phyloP scores from a whole-genome alignment of 768 basidiomycete genomes.

The Tricholoma sp. region DNA sequence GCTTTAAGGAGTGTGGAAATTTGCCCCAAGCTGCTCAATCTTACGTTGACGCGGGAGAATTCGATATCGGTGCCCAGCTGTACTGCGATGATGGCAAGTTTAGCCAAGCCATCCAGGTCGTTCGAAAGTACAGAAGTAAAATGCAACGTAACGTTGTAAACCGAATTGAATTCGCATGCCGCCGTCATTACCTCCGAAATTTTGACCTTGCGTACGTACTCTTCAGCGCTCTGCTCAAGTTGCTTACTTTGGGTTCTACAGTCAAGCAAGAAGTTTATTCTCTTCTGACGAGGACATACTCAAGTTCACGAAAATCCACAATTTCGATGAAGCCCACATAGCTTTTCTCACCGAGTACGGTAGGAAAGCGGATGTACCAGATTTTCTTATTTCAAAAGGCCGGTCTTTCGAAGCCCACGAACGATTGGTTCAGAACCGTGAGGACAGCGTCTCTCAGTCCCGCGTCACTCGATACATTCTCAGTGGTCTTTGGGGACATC shows the following conservation, averaged over 20 bases:
- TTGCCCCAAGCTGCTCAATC: conserved; percentile 38
- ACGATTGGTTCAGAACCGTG: conserved; percentile 33
- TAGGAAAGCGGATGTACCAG: conserved; percentile 44
- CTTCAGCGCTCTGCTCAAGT: neutral
- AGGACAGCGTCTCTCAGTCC: conserved; percentile 20
- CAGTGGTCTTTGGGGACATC: conserved; percentile 39
- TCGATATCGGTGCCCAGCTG: conserved; percentile 36
- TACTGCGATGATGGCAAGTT: conserved; percentile 48
- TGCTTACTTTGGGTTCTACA: conserved; percentile 17
- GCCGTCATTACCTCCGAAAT: conserved; percentile 39
- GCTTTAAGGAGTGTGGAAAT: conserved; percentile 37
- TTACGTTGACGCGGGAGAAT: conserved; percentile 39
- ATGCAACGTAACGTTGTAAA: conserved; percentile 29
- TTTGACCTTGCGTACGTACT: conserved; percentile 28
- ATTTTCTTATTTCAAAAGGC: conserved; percentile 44
- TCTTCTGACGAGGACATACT: conserved; percentile 43
- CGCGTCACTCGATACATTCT: conserved; percentile 36
- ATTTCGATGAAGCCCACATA: conserved; percentile 44
- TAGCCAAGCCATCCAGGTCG: conserved; percentile 46
- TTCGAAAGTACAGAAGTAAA: conserved; percentile 26
- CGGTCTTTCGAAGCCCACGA: conserved; percentile 41
- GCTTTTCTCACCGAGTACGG: conserved; percentile 37
- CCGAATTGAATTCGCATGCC: conserved; percentile 37
- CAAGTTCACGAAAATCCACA: conserved; percentile 49
- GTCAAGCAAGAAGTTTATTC: conserved; percentile 48